Percentiles rank a stretch among this genome's conserved stretches.
phyloP scores from a whole-genome alignment of 1,139 yeast genomes.

The Taphrina wiesneri region DNA sequence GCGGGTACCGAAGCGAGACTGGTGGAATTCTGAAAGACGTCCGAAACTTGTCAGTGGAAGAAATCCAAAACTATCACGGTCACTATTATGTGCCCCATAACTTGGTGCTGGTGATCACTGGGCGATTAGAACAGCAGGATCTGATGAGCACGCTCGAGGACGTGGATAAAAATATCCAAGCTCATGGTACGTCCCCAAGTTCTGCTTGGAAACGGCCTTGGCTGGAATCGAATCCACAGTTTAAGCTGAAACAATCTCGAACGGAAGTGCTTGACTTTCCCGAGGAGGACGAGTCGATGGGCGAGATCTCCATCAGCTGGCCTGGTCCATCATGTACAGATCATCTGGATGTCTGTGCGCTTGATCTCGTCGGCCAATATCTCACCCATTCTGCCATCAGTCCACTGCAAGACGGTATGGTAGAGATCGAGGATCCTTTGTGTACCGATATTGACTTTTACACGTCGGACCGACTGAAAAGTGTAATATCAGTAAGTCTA shows the following conservation, averaged over 20 bases:
- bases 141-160: constrained; percentile 63
- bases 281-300: constrained; percentile 81
- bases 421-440: constrained; percentile 78
- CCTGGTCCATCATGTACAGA: constrained; percentile 71
- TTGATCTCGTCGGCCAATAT: constrained; percentile 48
- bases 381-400: constrained; percentile 75
- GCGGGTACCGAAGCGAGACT: constrained; percentile 85
- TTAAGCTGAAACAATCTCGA: constrained; percentile 47
- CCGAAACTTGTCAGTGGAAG: constrained; percentile 68
- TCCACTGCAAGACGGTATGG: constrained; percentile 63
- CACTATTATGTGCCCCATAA: constrained; percentile 78
- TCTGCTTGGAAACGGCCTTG: constrained; percentile 61
- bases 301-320: constrained; percentile 76
- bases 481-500: constrained; percentile 30
- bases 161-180: constrained; percentile 55
- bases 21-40: constrained; percentile 85
- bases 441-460: constrained; percentile 65
- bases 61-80: constrained; percentile 73
- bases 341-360: constrained; percentile 41
- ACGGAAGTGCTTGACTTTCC: constrained; percentile 72
- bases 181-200: constrained; percentile 45
- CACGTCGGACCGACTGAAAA: constrained; percentile 28
- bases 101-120: constrained; percentile 76
- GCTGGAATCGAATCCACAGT: constrained; percentile 64
- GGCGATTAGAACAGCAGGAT: constrained; percentile 76